These are phyloP conservation scores for Penicillium subrubescens DNA, from an alignment of 495 filamentous ascomycete species.

Conservation along the genomic window DNA sequence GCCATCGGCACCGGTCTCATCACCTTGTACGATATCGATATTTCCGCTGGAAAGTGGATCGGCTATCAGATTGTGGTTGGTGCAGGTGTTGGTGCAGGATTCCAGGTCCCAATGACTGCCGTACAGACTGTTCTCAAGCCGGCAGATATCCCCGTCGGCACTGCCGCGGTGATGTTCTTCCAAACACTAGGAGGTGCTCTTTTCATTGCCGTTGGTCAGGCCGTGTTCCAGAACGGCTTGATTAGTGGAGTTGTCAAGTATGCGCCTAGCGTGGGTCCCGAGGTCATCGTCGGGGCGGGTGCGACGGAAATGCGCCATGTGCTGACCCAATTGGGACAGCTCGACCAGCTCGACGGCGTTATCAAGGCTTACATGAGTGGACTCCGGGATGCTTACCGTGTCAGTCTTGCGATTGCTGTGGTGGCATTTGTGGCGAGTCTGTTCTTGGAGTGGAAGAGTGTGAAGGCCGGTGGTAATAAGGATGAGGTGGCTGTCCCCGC, in stretches of 20 bases:
- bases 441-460: slow-evolving; percentile 54
- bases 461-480: slow-evolving; percentile 29
- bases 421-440: slow-evolving; percentile 41
- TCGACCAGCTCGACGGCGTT: slow-evolving; percentile 28
- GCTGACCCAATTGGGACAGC: slow-evolving; percentile 36
- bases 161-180: slow-evolving; percentile 65
- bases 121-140: slow-evolving; percentile 31
- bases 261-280: slow-evolving; percentile 48
- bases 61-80: slow-evolving; percentile 63
- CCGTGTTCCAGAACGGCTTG: slow-evolving; percentile 62
- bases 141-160: slow-evolving; percentile 26
- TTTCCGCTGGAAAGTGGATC: slow-evolving; percentile 52
- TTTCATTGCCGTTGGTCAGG: slow-evolving; percentile 65
- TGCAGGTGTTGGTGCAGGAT: slow-evolving; percentile 50
- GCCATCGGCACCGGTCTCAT: slow-evolving; percentile 67
- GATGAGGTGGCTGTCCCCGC: slow-evolving; percentile 20
- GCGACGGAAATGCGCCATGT: slow-evolving; percentile 52
- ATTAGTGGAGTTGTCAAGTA: slow-evolving; percentile 43
- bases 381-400: slow-evolving; percentile 27
- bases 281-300: slow-evolving; percentile 15
- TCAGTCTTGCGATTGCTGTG: slow-evolving; percentile 36
- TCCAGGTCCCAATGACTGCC: slow-evolving; percentile 46
- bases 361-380: slow-evolving; percentile 35
- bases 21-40: slow-evolving; percentile 53
- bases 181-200: slow-evolving; percentile 71